Evolutionary conservation across 768 basidiomycete species (phyloP), one percentile per base, ranked within the genome.

Genomic region (Termitomyces sp.): DNA sequence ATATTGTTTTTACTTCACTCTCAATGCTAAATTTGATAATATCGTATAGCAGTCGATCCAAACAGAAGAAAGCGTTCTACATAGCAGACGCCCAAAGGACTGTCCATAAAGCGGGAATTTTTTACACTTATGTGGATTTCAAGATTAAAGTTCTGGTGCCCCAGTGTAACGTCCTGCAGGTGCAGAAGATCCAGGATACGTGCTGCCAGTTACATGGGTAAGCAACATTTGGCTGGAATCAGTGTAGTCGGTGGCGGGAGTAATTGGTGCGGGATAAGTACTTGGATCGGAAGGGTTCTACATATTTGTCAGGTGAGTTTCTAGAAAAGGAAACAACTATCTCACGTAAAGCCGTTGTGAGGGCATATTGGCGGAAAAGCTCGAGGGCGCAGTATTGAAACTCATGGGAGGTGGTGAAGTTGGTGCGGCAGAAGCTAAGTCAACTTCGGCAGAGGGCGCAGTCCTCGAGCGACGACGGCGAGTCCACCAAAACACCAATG

Each of bases 251-350:
- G 53, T 54, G 22, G 61, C 47, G 45, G 50, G 52, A 41, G 40
- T 35, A 20, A 52, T 7, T 8, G 68, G 60, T 28, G 70, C 57
- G 50, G 76, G 76, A 64, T 68, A 79, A 14, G 77, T 79, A 33
- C 70, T 70, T 9, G 77, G 77, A 61, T 79, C 76, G 41, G 74
- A 72, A 43, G 72, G 71, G 53, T 75, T 65, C 72, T 76, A 47
- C 43, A 60, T 26, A 38, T 22, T 38, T 36, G 46, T 55, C 36
- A 55, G 33, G 53, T 14, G 48, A 45, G 20, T 33, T 48, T 9
- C 16, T 38, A 22, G 28, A 30, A n/a, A 41, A 38, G n/a, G 28
- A 20, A 32, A 22, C 28, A 20, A 13, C 3, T 20, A 18, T 63
- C 76, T 68, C 63, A 79, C 78, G 59, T 79, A 78, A 48, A 74